Evolutionary conservation across 768 basidiomycete species (phyloP).

Genomic region (Mycena polygramma): DNA sequence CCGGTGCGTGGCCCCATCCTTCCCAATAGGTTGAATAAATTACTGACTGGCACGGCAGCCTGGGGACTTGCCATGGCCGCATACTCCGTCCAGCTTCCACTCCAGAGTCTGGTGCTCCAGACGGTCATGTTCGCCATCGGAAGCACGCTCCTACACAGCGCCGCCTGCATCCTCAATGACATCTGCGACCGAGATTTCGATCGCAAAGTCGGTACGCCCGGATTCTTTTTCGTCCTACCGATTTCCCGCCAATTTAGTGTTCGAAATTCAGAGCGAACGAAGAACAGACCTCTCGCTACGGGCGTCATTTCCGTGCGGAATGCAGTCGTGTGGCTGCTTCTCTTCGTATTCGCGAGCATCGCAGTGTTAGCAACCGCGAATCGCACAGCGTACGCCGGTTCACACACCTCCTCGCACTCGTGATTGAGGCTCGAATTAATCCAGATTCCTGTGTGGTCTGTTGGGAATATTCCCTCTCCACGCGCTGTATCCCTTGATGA

Average conservation of each 20-base stretch:
- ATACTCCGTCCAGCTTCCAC: slow-evolving; percentile 27
- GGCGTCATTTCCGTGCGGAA: slow-evolving; percentile 38
- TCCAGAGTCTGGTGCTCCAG: slow-evolving; percentile 22
- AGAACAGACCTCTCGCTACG: slow-evolving; percentile 39
- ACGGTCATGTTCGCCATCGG: slow-evolving; percentile 31
- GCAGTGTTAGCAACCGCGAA: not conserved
- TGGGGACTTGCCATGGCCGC: slow-evolving; percentile 40
- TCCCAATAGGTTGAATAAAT: too few species aligned
- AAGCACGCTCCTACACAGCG: slow-evolving; percentile 39
- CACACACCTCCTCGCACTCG: not conserved
- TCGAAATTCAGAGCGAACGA: slow-evolving; percentile 38
- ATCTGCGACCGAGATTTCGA: slow-evolving; percentile 45
- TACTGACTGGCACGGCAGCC: slow-evolving; percentile 11
- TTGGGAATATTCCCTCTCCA: slow-evolving; percentile 39
- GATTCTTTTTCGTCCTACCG: too few species aligned
- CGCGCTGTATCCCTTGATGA: slow-evolving; percentile 45
- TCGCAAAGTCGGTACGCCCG: slow-evolving; percentile 32
- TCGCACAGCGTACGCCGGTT: not conserved
- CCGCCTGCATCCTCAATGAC: slow-evolving; percentile 46
- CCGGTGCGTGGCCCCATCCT: not conserved
- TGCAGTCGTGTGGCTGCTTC: not conserved
- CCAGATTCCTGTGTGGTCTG: slow-evolving; percentile 38
- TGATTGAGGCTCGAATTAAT: not conserved
- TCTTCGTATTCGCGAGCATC: slow-evolving; percentile 8
- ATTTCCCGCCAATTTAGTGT: too few species aligned